A percentile compares a stretch with the other conserved stretches of the same genome.
These are phyloP conservation scores for Parietaria judaica DNA, from an alignment of 306 rosid species.

Conservation along the genomic window DNA sequence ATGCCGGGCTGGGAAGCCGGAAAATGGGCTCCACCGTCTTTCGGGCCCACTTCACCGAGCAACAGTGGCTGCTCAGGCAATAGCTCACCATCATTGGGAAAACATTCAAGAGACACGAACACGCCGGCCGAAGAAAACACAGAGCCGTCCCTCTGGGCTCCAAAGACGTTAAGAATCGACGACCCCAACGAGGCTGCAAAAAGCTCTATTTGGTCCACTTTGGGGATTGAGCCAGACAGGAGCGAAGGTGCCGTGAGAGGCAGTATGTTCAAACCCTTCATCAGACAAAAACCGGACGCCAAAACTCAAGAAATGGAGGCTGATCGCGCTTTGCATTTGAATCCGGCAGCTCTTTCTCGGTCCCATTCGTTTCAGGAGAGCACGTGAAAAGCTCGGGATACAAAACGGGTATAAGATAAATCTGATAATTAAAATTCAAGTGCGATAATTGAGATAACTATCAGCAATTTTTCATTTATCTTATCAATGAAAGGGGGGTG, in stretches of 20 bases:
- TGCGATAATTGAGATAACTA: too few relatives aligned
- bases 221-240: slow-evolving; percentile 28
- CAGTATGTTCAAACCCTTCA: slow-evolving; percentile 50
- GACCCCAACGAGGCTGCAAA: slow-evolving; percentile 53
- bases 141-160: slow-evolving; percentile 51
- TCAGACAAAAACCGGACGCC: slow-evolving; percentile 24
- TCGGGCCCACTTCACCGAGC: slow-evolving; percentile 28
- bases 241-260: slow-evolving; percentile 32
- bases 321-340: slow-evolving; percentile 38
- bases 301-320: slow-evolving; percentile 23
- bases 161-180: slow-evolving; percentile 50
- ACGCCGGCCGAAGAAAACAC: slow-evolving; percentile 20
- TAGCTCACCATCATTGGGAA: slow-evolving; percentile 41
- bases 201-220: slow-evolving; percentile 55
- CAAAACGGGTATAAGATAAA: neutral
- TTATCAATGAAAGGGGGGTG: too few relatives aligned
- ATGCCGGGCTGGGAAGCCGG: slow-evolving; percentile 31
- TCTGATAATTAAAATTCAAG: neutral
- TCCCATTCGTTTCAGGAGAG: slow-evolving; percentile 44
- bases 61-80: slow-evolving; percentile 26
- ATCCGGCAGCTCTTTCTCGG: slow-evolving; percentile 58
- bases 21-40: slow-evolving; percentile 22
- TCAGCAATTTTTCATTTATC: too few relatives aligned
- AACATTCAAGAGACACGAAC: slow-evolving; percentile 52
- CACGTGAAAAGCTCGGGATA: slow-evolving; percentile 12